Conservation (phyloP, 306 rosid genomes). For the Prunus campanulata region DNA sequence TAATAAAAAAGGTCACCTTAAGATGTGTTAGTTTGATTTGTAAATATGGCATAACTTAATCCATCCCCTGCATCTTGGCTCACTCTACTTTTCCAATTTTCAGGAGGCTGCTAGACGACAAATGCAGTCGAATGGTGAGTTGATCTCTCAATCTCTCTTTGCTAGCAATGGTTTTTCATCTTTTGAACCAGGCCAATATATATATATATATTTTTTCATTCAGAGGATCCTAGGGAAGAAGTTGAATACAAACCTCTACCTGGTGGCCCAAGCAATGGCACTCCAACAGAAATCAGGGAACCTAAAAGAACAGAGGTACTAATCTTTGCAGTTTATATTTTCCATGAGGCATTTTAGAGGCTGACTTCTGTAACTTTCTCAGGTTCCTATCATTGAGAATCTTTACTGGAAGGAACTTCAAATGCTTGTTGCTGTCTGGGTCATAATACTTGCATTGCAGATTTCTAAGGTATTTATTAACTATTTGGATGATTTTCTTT, state of each 20-base stretch:
- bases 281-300: slow-evolving; percentile 23
- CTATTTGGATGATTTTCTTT: no score
- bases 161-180: background rate
- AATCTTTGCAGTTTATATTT: background rate
- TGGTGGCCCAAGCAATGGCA: slow-evolving; percentile 30
- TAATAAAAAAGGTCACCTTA: slow-evolving; percentile 52
- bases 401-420: slow-evolving; percentile 64
- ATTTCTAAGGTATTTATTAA: slow-evolving; percentile 50
- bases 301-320: slow-evolving; percentile 22
- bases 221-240: slow-evolving; percentile 31
- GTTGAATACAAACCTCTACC: slow-evolving; percentile 49
- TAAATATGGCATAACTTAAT: background rate
- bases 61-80: background rate
- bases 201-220: background rate
- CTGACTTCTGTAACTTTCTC: slow-evolving; percentile 17
- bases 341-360: background rate
- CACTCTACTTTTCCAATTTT: slow-evolving; percentile 21
- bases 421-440: slow-evolving; percentile 64
- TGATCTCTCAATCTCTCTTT: background rate
- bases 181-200: background rate
- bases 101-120: slow-evolving; percentile 54
- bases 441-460: slow-evolving; percentile 57
- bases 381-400: slow-evolving; percentile 52
- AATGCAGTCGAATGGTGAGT: slow-evolving; percentile 49
- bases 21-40: background rate